These are phyloP conservation scores for Punica granatum DNA, from an alignment of 345 rosid species.

Conservation along the genomic window DNA sequence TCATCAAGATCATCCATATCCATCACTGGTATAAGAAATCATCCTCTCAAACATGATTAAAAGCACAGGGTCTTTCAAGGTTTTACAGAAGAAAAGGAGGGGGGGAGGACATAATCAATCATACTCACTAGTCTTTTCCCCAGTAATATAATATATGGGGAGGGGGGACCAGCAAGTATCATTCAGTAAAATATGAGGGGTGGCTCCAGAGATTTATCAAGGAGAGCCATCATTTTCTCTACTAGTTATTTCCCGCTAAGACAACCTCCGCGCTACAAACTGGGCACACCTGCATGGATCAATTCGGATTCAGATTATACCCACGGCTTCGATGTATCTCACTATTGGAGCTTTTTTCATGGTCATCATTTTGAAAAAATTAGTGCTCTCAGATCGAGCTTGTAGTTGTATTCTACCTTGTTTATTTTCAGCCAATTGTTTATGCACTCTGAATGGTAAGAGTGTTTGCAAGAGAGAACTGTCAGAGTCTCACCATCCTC, in stretches of 20 bases:
- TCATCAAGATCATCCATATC: too few species aligned
- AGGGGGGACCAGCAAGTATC: neutral
- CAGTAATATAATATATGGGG: neutral
- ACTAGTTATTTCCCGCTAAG: constrained; percentile 48
- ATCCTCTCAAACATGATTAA: too few species aligned
- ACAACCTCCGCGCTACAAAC: constrained; percentile 79
- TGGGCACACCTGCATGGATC: constrained; percentile 65
- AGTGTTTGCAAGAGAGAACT: constrained; percentile 83
- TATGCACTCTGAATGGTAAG: constrained; percentile 91
- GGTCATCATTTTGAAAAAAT: neutral
- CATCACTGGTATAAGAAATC: too few species aligned
- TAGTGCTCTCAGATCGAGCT: too few species aligned
- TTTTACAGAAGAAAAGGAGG: too few species aligned
- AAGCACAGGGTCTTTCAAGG: too few species aligned
- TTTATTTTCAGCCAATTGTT: constrained; percentile 94
- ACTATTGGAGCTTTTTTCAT: neutral
- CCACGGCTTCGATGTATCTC: neutral
- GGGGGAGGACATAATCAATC: neutral
- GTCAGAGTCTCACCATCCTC: constrained; percentile 82
- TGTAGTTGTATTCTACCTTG: constrained; percentile 69
- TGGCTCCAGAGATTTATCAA: neutral
- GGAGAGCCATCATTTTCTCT: neutral
- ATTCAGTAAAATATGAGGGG: neutral
- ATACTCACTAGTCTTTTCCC: neutral
- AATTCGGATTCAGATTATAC: neutral